Evolutionary conservation across 805 yeast species (phyloP), one percentile per base, ranked within the genome.

Genomic region (Priceomyces carsonii): DNA sequence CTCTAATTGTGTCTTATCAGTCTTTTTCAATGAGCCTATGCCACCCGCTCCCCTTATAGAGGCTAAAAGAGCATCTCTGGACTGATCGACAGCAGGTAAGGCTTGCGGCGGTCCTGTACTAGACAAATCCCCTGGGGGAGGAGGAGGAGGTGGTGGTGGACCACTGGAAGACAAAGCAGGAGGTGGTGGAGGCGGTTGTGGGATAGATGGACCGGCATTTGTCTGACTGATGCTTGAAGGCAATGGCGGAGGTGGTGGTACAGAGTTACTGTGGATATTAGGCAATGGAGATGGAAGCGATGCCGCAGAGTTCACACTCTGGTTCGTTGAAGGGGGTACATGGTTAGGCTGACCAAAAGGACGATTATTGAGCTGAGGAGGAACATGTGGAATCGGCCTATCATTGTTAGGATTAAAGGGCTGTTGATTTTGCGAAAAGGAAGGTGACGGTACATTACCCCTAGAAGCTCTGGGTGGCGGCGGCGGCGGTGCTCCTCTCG

Each of bases 41-140:
- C 90, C 88, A 23, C 91, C 90, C 0, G 96, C 81, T 24, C 82
- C 78, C 48, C 96, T 73, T 47, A 91, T 91, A 1, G 97, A 87
- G 0, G 95, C 85, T 40, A 91, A 66, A 26, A 91, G 69, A 0
- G 95, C 95, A 57, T 85, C 95, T 48, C 95, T 69, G 0, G 81
- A 82, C 2, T 67, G 62, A 45, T 73, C 89, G 6, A 48, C 49
- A 2, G 53, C 38, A 6, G 61, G 55, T 2, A 48, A 26, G 3
- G 58, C 42, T 18, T 51, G 53, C 10, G 55, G 29, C 8, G 55
- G 44, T 2, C 42, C 32, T 8, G 29, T 27, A 15, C 33, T 39
- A 18, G 44, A 15, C 40, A 35, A 12, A 4, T 7, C 8, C 20
- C 24, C 22, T 9, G 54, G 45, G n/a, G 48, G 47, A 6, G 55